Conservation (phyloP, 805 yeast species). For the Peterozyma xylosa region DNA sequence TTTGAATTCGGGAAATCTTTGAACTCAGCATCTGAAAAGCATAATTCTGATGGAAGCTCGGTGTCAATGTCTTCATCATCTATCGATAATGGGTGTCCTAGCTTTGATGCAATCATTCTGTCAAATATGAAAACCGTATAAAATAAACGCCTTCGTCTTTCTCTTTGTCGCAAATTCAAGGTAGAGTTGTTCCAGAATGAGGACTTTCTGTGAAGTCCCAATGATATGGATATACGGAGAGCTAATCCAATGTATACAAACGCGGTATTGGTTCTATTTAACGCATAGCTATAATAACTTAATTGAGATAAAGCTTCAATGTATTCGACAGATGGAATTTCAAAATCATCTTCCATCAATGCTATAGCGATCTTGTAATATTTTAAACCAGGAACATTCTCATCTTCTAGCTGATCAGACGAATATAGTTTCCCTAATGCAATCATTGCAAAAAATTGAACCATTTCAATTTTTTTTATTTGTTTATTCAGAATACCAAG, state of each 20-base stretch:
- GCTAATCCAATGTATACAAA: slow-evolving; percentile 6
- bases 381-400: slow-evolving; percentile 5
- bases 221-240: slow-evolving; percentile 1
- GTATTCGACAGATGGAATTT: slow-evolving; percentile 4
- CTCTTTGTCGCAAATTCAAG: slow-evolving; percentile 15
- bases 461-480: slow-evolving; percentile 3
- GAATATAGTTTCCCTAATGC: slow-evolving; percentile 8
- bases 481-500: neutral
- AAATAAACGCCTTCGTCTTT: slow-evolving; percentile 34
- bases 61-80: slow-evolving; percentile 79
- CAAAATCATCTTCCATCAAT: slow-evolving; percentile 5
- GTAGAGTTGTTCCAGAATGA: slow-evolving; percentile 6
- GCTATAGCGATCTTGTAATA: slow-evolving; percentile 4
- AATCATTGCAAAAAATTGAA: slow-evolving; percentile 8
- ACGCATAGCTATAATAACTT: slow-evolving; percentile 5
- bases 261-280: slow-evolving; percentile 6
- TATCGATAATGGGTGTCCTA: slow-evolving; percentile 71
- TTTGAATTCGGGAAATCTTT: slow-evolving; percentile 7
- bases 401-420: neutral
- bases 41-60: slow-evolving; percentile 43
- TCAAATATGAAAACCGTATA: slow-evolving; percentile 34
- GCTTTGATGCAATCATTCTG: slow-evolving; percentile 77
- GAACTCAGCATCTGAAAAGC: slow-evolving; percentile 4
- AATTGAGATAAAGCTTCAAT: slow-evolving; percentile 7
- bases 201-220: slow-evolving; percentile 8